A percentile compares a stretch with the other conserved stretches of the same genome.
phyloP scores from a whole-genome alignment of 2,329 filamentous ascomycete species.

The Boeremia lycopersici region DNA sequence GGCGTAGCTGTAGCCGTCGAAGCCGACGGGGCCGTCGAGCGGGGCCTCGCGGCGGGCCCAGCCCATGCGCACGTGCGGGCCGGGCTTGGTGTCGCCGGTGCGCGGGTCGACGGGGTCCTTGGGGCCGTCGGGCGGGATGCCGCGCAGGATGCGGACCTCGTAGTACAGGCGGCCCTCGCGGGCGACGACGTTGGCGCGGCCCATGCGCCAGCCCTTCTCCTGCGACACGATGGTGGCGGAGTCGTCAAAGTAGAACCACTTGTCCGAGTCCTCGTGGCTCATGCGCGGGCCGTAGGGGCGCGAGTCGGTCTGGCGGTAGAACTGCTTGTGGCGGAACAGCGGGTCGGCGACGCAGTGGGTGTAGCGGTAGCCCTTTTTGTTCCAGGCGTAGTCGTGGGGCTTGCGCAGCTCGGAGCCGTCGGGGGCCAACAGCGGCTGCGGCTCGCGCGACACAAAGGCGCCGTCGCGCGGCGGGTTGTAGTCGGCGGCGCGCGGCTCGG shows the following conservation, averaged over 20 bases:
- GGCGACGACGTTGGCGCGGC: conserved; percentile 86
- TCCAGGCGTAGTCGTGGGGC: conserved; percentile 62
- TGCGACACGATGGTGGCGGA: conserved; percentile 81
- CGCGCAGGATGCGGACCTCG: conserved; percentile 87
- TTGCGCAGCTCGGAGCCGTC: conserved; percentile 54
- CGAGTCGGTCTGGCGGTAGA: conserved; percentile 87
- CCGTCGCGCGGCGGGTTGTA: conserved; percentile 58
- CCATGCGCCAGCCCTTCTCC: conserved; percentile 90
- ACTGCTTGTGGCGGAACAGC: conserved; percentile 81
- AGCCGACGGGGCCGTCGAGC: conserved; percentile 82
- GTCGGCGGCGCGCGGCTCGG: conserved; percentile 54
- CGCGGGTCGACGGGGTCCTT: conserved; percentile 44
- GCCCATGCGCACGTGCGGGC: conserved; percentile 75
- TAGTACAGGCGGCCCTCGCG: conserved; percentile 92
- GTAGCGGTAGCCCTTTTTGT: conserved; percentile 80
- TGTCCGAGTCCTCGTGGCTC: conserved; percentile 89
- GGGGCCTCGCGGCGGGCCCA: conserved; percentile 83
- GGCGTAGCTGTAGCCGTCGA: conserved; percentile 92
- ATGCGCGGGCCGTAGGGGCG: conserved; percentile 83
- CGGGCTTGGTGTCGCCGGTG: conserved; percentile 54
- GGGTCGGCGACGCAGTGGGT: conserved; percentile 90
- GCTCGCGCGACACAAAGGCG: conserved; percentile 55
- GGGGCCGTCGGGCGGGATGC: conserved; percentile 62
- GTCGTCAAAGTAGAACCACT: conserved; percentile 79
- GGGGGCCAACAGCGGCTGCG: conserved; percentile 50